Evolutionary conservation across 73 alveolate genomes (phyloP), one percentile per base, ranked within the genome.

Genomic region (Uronychia setigera): DNA sequence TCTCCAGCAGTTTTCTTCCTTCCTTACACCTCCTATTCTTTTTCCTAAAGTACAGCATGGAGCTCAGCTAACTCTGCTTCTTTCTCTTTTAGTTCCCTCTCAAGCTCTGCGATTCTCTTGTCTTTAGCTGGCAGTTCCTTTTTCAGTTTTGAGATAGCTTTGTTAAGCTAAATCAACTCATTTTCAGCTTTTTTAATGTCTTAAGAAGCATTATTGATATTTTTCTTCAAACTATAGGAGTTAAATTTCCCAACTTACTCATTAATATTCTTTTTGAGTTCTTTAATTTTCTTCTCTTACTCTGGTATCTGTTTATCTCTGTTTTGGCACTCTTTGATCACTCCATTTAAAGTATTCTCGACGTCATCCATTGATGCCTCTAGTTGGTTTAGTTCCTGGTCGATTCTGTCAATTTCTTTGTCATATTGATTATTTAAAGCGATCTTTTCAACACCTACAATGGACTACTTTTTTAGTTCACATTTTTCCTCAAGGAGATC

Each of bases 191-290:
- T 46, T 46, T 46, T 46, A 46, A 46, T 46, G 19, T 46, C 67
- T 46, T 5, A 5, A 5, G 67, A 46, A 46, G 67, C 67, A 5
- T 46, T 19, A 11, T 46, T 46, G n/a, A 46, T 11, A 46, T 19
- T 46, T 19, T 46, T 46, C 67, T 46, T 46, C 67, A 46, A 46
- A n/a, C n/a, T n/a, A 5, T 19, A 11, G 19, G 67, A 46, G 67
- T 46, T 46, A 46, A 46, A 46, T 46, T 46, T 46, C 67, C 67
- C 67, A 46, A n/a, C n/a, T n/a, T 46, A 46, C 67, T 46, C 67
- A 46, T 5, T 19, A 46, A 46, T 46, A 5, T 46, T 5, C n/a
- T 19, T 46, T 46, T 46, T 46, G n/a, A 46, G 67, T 5, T 46
- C 67, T 19, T 46, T 46, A 11, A 46, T 46, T 46, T 46, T 46